A percentile compares a stretch with the other conserved stretches of the same genome.
Evolutionary conservation across 257 asterid species (phyloP).

Genomic region (Solanum medicagineum): DNA sequence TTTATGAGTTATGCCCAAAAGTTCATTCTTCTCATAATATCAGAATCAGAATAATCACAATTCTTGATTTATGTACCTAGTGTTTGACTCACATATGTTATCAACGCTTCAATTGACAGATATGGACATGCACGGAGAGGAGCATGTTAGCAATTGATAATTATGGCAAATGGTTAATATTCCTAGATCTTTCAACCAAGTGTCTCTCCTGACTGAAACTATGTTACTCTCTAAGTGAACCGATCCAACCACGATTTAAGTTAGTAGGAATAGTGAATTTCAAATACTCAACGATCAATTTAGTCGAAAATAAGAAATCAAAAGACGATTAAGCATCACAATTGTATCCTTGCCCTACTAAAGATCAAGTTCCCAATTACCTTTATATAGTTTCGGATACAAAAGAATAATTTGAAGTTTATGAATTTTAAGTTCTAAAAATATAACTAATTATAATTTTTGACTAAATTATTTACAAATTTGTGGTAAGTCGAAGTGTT

Average conservation of each 20-base stretch:
- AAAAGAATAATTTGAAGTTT: no score
- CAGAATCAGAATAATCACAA: neutral
- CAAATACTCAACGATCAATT: no score
- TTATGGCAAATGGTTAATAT: no score
- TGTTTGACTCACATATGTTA: no score
- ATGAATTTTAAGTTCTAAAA: neutral
- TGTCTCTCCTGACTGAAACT: no score
- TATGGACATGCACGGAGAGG: no score
- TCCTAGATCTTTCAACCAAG: no score
- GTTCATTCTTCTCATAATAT: neutral
- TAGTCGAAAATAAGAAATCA: neutral
- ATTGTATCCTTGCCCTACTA: neutral
- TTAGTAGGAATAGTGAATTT: no score
- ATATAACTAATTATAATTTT: neutral
- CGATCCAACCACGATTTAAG: neutral
- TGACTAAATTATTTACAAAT: neutral
- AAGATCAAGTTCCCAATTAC: no score
- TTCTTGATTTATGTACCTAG: neutral
- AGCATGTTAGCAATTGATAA: no score
- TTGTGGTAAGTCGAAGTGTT: neutral
- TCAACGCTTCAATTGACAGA: no score
- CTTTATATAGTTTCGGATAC: no score
- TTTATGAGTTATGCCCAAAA: neutral
- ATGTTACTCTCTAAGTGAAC: neutral
- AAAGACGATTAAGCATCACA: neutral